Evolutionary conservation across 2,329 filamentous ascomycete species (phyloP), one percentile per base, ranked within the genome.

Genomic region (Cercospora sp.): DNA sequence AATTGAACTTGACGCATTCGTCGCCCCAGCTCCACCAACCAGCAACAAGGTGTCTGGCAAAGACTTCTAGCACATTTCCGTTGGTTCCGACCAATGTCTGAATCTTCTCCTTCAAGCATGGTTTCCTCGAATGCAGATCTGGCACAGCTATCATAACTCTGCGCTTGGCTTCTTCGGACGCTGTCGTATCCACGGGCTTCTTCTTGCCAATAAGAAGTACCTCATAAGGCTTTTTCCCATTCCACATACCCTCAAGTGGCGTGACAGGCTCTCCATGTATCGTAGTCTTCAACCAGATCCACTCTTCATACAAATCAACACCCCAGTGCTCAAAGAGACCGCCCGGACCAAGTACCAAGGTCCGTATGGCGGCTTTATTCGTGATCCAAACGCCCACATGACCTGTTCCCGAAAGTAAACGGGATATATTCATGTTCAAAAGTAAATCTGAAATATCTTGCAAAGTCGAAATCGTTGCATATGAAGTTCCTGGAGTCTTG

Each of bases 11-110:
- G 66, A 92, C 78, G 8, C 87, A 89, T 74, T 94, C 89, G 72
- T 93, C 85, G 3, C 92, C 92, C 91, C 90, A 94, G 30, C 86
- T 86, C 85, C 89, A 91, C 91, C 92, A 94, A 0, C 90, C 90
- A 7, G 87, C 85, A 1, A 91, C 92, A 55, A 93, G 80, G 76
- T 90, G 88, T 66, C 92, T 84, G 1, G 91, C 90, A 80, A 94
- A 95, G 1, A 94, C 82, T 79, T 95, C 92, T n/a, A 94, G 81
- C 2, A 86, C 90, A 16, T 77, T 75, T 72, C 88, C 89, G 2
- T 81, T 78, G 2, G 75, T 71, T 2, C 82, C 81, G 30, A 91
- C 74, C n/a, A 88, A 74, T 3, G 83, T 80, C 64, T 86, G 83
- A 60, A 93, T 85, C 24, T 92, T 72, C 2, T 78, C 74, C 68